A percentile compares a stretch with the other conserved stretches of the same genome.
These are phyloP conservation scores for Glycine soja DNA, from an alignment of 306 rosid genomes.

Conservation along the genomic window DNA sequence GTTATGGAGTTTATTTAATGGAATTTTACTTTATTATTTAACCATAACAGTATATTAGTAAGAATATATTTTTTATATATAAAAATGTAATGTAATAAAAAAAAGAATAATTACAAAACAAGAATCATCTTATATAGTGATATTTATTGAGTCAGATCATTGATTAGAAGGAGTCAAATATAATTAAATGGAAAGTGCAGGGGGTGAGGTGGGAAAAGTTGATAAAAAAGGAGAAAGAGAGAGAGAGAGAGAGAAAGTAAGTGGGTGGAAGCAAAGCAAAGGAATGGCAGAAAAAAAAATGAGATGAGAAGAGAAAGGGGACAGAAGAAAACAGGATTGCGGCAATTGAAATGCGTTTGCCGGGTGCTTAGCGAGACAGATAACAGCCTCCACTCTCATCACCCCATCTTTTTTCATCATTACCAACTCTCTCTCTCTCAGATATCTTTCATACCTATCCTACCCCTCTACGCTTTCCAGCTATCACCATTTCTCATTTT, in stretches of 20 bases:
- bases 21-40: no score
- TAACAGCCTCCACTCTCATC: no score
- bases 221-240: not conserved
- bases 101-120: no score
- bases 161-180: not conserved
- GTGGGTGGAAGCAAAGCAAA: no score
- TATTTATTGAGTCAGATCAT: no score
- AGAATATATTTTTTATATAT: no score
- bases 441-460: slow-evolving; percentile 2
- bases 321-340: slow-evolving; percentile 61
- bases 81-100: not conserved
- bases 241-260: no score
- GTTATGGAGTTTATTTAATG: no score
- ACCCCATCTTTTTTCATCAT: slow-evolving; percentile 35
- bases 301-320: slow-evolving; percentile 45
- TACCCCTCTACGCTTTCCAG: not conserved
- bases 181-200: no score
- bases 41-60: no score
- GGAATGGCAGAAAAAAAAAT: not conserved
- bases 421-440: not conserved
- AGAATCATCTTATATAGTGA: no score
- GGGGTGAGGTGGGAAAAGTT: slow-evolving; percentile 17
- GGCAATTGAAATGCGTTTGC: slow-evolving; percentile 63
- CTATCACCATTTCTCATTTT: slow-evolving; percentile 18
- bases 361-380: slow-evolving; percentile 64